Percentiles rank a stretch among this genome's conserved stretches.
Conservation (phyloP, 208 protist genomes). For the Trichomonas vaginalis region DNA sequence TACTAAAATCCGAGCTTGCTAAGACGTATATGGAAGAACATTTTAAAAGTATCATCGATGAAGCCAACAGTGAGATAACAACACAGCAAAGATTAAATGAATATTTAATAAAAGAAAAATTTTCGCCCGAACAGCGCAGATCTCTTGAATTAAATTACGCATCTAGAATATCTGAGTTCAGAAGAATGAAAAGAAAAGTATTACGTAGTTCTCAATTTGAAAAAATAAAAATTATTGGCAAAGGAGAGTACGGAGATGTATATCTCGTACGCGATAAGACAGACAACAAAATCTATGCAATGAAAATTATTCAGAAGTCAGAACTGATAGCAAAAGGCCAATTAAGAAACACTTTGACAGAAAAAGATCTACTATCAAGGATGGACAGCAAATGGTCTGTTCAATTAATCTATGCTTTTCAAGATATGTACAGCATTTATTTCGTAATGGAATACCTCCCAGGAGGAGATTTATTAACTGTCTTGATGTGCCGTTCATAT, state of each 20-base stretch:
- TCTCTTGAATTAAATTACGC: background rate
- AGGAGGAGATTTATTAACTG: constrained; percentile 53
- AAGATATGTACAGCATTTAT: constrained; percentile 48
- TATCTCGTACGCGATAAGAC: background rate
- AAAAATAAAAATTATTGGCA: constrained; percentile 14
- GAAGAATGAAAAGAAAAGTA: background rate
- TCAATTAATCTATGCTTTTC: constrained; percentile 49
- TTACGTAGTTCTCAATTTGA: background rate
- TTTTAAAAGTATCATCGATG: background rate
- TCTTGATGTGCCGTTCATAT: constrained; percentile 47
- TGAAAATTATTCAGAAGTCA: background rate
- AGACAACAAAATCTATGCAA: background rate
- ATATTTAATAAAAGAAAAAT: background rate
- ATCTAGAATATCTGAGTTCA: background rate
- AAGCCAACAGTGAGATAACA: background rate
- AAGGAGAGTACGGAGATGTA: background rate
- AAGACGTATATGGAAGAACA: background rate
- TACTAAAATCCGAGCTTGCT: background rate
- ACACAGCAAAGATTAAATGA: background rate
- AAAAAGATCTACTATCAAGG: constrained; percentile 38
- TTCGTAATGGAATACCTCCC: constrained; percentile 58
- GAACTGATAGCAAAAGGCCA: constrained; percentile 3
- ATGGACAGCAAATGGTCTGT: constrained; percentile 44
- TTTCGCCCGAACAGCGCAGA: background rate
- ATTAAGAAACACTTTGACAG: constrained; percentile 34